phyloP scores from a whole-genome alignment of 2,329 filamentous ascomycete species.

The Pseudogymnoascus sp. region DNA sequence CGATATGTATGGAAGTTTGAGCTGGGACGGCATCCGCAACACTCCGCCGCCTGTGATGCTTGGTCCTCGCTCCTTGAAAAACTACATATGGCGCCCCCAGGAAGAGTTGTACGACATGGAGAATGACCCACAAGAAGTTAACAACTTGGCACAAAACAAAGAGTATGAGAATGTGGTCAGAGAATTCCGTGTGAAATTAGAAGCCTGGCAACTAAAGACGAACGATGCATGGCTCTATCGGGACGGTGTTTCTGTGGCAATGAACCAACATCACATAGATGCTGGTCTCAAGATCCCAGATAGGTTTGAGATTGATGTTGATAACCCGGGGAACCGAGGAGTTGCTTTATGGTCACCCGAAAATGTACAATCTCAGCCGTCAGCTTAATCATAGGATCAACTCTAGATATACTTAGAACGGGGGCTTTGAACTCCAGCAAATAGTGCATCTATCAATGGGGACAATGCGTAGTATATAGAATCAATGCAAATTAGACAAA shows the following conservation, averaged over 20 bases:
- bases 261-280: conserved; percentile 13
- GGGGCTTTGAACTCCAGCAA: neutral
- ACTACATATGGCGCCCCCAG: conserved; percentile 36
- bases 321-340: conserved; percentile 9
- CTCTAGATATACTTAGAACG: neutral
- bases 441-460: neutral
- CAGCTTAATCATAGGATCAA: neutral
- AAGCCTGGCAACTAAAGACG: conserved; percentile 13
- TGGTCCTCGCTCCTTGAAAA: conserved; percentile 32
- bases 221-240: conserved; percentile 13
- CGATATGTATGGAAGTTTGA: conserved; percentile 37
- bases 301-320: conserved; percentile 12
- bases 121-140: conserved; percentile 37
- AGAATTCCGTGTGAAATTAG: conserved; percentile 21
- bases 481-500: neutral
- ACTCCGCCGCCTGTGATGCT: conserved; percentile 24
- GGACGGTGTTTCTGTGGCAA: conserved; percentile 10
- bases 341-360: conserved; percentile 1
- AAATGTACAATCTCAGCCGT: neutral
- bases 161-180: conserved; percentile 27
- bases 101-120: conserved; percentile 42
- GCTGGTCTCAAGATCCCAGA: conserved; percentile 12
- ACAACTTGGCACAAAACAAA: conserved; percentile 33
- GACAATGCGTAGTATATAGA: neutral
- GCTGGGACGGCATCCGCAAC: conserved; percentile 36